Conservation (phyloP, 768 basidiomycete genomes). For the Pleurotus tuber-regium region DNA sequence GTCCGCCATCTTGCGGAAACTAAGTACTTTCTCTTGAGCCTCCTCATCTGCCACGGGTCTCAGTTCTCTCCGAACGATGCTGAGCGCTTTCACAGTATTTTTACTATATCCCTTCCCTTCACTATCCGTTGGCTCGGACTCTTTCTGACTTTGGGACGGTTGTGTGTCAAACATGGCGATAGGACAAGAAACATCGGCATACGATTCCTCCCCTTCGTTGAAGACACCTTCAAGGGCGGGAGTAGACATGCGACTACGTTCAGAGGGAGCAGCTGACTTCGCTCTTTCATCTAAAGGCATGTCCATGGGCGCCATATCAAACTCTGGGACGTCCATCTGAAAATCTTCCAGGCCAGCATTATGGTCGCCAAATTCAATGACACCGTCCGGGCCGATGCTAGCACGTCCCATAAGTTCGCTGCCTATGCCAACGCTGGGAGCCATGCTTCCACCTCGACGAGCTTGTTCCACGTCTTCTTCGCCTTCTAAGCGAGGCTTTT, state of each 20-base stretch:
- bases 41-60: slow-evolving; percentile 47
- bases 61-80: slow-evolving; percentile 71
- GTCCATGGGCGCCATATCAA: slow-evolving; percentile 33
- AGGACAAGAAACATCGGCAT: slow-evolving; percentile 69
- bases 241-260: slow-evolving; percentile 64
- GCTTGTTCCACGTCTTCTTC: slow-evolving; percentile 57
- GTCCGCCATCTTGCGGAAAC: slow-evolving; percentile 76
- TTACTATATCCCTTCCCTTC: slow-evolving; percentile 81
- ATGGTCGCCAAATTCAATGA: slow-evolving; percentile 63
- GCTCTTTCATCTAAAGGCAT: slow-evolving; percentile 31
- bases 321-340: slow-evolving; percentile 65
- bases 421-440: slow-evolving; percentile 56
- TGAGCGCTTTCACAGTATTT: slow-evolving; percentile 84
- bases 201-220: slow-evolving; percentile 64
- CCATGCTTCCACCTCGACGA: slow-evolving; percentile 64
- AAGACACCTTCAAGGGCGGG: slow-evolving; percentile 53
- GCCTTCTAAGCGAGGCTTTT: slow-evolving; percentile 53
- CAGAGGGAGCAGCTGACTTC: slow-evolving; percentile 53
- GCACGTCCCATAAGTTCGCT: slow-evolving; percentile 54
- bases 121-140: slow-evolving; percentile 38
- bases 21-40: slow-evolving; percentile 58
- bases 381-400: slow-evolving; percentile 54
- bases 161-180: slow-evolving; percentile 80
- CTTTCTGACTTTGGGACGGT: slow-evolving; percentile 51
- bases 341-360: slow-evolving; percentile 61